Evolutionary conservation across 1,284 basidiomycete genomes (phyloP).

Genomic region (Exobasidium cylindrosporum): DNA sequence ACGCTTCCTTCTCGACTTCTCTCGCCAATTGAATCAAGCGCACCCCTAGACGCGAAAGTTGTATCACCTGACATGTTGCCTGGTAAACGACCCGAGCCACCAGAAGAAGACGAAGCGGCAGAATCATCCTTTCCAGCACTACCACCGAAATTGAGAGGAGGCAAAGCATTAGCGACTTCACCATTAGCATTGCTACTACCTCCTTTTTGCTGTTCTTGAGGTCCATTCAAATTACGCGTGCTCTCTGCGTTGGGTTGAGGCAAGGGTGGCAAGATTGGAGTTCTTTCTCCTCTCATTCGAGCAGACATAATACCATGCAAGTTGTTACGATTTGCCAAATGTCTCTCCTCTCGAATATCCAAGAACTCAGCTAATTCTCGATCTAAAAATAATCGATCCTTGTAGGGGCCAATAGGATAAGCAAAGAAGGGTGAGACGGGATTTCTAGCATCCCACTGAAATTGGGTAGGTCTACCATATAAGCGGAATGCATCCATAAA

Average conservation of each 20-base stretch:
- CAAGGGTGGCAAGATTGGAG: slow-evolving; percentile 47
- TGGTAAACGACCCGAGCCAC: not conserved
- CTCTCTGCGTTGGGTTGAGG: slow-evolving; percentile 31
- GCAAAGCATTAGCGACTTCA: slow-evolving; percentile 20
- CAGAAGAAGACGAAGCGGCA: not conserved
- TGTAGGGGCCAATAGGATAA: slow-evolving; percentile 56
- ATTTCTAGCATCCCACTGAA: slow-evolving; percentile 50
- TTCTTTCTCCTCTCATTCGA: slow-evolving; percentile 51
- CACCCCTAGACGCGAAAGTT: not conserved
- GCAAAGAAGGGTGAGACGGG: slow-evolving; percentile 59
- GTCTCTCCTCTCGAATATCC: slow-evolving; percentile 70
- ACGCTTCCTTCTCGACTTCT: slow-evolving; percentile 19
- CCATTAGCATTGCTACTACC: slow-evolving; percentile 12
- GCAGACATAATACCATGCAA: slow-evolving; percentile 53
- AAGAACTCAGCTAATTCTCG: slow-evolving; percentile 75
- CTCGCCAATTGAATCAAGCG: slow-evolving; percentile 19
- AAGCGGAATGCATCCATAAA: slow-evolving; percentile 56
- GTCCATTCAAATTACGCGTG: slow-evolving; percentile 16
- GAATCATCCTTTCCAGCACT: not conserved
- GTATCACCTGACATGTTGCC: not conserved
- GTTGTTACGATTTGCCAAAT: slow-evolving; percentile 39
- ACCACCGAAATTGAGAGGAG: slow-evolving; percentile 34
- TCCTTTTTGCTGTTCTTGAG: not conserved
- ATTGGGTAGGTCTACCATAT: slow-evolving; percentile 44
- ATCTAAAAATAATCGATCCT: slow-evolving; percentile 75